Conservation (phyloP, 352 stramenopile species). For the Phytophthora sansomeana region DNA sequence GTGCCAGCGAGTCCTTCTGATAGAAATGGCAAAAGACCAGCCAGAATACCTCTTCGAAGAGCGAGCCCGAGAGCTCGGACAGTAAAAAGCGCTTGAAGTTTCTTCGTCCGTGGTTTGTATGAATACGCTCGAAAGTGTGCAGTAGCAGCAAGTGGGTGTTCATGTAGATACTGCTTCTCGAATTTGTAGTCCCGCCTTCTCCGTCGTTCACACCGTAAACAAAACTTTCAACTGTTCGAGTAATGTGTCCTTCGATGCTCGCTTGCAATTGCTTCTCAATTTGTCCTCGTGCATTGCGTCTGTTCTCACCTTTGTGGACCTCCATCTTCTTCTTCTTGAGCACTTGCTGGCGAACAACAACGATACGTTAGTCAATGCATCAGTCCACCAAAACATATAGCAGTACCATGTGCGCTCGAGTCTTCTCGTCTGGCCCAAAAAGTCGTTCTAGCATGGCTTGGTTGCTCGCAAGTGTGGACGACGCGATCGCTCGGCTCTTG, state of each 20-base stretch:
- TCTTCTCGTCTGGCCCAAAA: slow-evolving; percentile 81
- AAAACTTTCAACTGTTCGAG: slow-evolving; percentile 83
- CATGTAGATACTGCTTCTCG: slow-evolving; percentile 54
- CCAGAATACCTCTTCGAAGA: slow-evolving; percentile 92
- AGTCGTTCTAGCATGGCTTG: slow-evolving; percentile 82
- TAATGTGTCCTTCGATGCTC: slow-evolving; percentile 90
- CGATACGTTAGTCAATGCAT: slow-evolving; percentile 1
- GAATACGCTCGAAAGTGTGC: slow-evolving; percentile 87
- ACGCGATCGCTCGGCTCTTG: slow-evolving; percentile 51
- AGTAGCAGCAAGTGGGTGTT: slow-evolving; percentile 87
- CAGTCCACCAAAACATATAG: neutral
- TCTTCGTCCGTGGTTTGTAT: slow-evolving; percentile 72
- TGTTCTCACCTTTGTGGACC: slow-evolving; percentile 76
- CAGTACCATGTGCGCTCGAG: slow-evolving; percentile 52
- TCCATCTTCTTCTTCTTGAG: slow-evolving; percentile 88
- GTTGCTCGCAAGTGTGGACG: slow-evolving; percentile 58
- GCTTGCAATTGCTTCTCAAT: slow-evolving; percentile 90
- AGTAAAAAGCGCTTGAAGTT: slow-evolving; percentile 89
- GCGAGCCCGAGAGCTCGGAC: slow-evolving; percentile 72
- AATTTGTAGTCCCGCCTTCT: neutral
- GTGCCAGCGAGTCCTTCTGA: slow-evolving; percentile 71
- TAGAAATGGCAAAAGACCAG: slow-evolving; percentile 91
- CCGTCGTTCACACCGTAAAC: slow-evolving; percentile 42
- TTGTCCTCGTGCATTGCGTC: slow-evolving; percentile 74
- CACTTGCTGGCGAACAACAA: slow-evolving; percentile 51